Evolutionary conservation across 1,284 basidiomycete genomes (phyloP).

Genomic region (Microbotryum saponariae): DNA sequence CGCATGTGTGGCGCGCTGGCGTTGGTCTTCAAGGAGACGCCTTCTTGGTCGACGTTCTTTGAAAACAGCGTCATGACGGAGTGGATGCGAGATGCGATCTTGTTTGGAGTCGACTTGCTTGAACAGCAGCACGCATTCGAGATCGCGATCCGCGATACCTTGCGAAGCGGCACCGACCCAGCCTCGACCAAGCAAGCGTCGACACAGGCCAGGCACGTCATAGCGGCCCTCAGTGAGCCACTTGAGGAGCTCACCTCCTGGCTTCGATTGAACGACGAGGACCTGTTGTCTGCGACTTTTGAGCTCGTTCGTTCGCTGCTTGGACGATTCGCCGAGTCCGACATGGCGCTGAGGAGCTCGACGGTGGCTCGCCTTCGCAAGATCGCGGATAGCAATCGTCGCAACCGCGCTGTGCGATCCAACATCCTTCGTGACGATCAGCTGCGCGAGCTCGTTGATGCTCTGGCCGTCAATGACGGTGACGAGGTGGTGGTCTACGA

Average conservation of each 20-base stretch:
- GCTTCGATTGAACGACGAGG: slow-evolving; percentile 72
- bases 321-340: slow-evolving; percentile 32
- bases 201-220: slow-evolving; percentile 59
- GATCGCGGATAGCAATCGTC: slow-evolving; percentile 15
- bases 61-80: slow-evolving; percentile 74
- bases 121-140: slow-evolving; percentile 72
- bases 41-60: slow-evolving; percentile 69
- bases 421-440: slow-evolving; percentile 50
- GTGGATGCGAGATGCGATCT: slow-evolving; percentile 95
- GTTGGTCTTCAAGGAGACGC: slow-evolving; percentile 73
- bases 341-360: slow-evolving; percentile 18
- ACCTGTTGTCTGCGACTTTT: slow-evolving; percentile 32
- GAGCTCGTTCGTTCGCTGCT: slow-evolving; percentile 33
- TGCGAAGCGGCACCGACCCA: background rate
- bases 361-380: slow-evolving; percentile 19
- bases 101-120: slow-evolving; percentile 75
- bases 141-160: slow-evolving; percentile 49
- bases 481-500: slow-evolving; percentile 5
- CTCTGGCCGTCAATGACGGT: slow-evolving; percentile 43
- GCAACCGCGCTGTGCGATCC: slow-evolving; percentile 13
- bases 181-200: slow-evolving; percentile 41
- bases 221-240: slow-evolving; percentile 66
- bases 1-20: slow-evolving; percentile 71
- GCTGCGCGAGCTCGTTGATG: slow-evolving; percentile 69
- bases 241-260: slow-evolving; percentile 68